Percentiles rank a stretch among this genome's conserved stretches.
Evolutionary conservation across 2,329 filamentous ascomycete genomes (phyloP).

Genomic region (Allantophomopsis lycopodina): DNA sequence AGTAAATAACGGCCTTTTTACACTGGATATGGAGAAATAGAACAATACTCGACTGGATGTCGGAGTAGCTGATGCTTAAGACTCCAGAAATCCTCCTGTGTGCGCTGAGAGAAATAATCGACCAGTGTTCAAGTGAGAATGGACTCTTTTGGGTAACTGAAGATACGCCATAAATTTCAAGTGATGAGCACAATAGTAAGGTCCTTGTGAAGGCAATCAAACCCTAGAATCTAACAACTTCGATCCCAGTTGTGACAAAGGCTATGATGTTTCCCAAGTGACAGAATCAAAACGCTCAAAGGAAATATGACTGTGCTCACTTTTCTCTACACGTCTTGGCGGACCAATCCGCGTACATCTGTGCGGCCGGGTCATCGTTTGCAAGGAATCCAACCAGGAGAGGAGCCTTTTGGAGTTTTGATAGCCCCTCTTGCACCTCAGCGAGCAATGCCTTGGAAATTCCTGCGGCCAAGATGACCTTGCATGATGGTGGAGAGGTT

Average conservation of each 20-base stretch:
- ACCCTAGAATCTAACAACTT: too few species aligned
- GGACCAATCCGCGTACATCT: conserved; percentile 94
- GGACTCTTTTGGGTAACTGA: too few species aligned
- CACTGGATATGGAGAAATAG: too few species aligned
- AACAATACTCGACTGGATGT: too few species aligned
- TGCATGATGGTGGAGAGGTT: conserved; percentile 42
- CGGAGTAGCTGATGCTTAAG: too few species aligned
- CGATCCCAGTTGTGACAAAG: too few species aligned
- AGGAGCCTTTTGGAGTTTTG: conserved; percentile 58
- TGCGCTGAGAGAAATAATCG: neutral
- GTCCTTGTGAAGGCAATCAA: too few species aligned
- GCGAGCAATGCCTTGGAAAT: conserved; percentile 71
- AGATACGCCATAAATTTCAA: too few species aligned
- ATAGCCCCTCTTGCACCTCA: conserved; percentile 66
- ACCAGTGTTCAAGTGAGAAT: too few species aligned
- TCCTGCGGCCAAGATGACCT: conserved; percentile 78
- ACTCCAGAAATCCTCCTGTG: neutral
- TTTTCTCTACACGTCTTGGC: conserved; percentile 93
- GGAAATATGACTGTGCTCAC: conserved; percentile 38
- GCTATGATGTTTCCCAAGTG: too few species aligned
- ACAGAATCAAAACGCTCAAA: conserved; percentile 1
- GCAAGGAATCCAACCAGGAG: conserved; percentile 84
- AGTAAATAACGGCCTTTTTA: too few species aligned
- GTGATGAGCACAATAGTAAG: too few species aligned
- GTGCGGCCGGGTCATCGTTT: conserved; percentile 78